Evolutionary conservation across 148 eudicot genomes (phyloP).

Genomic region (Camellia sinensis): DNA sequence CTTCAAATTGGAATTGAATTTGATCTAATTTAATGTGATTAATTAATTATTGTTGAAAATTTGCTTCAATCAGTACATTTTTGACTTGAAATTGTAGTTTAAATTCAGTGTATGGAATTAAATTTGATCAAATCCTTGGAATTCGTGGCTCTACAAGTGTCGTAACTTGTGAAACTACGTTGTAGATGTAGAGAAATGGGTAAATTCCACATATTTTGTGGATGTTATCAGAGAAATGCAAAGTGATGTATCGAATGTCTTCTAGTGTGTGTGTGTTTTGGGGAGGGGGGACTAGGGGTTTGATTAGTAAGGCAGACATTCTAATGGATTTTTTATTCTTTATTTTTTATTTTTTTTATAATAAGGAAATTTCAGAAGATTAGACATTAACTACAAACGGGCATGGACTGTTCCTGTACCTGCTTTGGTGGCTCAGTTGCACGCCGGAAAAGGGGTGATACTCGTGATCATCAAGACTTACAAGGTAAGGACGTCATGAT

Average conservation of each 20-base stretch:
- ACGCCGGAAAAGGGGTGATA: slow-evolving; percentile 17
- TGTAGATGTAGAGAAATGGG: no score
- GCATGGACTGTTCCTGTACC: slow-evolving; percentile 51
- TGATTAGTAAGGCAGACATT: neutral
- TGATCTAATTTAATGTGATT: neutral
- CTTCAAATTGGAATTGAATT: neutral
- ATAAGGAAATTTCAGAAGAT: neutral
- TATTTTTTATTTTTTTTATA: neutral
- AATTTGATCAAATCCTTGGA: neutral
- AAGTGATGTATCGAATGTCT: no score
- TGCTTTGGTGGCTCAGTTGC: slow-evolving; percentile 42
- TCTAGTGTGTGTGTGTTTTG: neutral
- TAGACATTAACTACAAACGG: slow-evolving; percentile 10
- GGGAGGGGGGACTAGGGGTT: neutral
- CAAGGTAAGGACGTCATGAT: slow-evolving; percentile 34
- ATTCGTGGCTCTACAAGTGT: no score
- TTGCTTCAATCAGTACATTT: no score
- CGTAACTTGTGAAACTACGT: no score
- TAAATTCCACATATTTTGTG: no score
- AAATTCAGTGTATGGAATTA: neutral
- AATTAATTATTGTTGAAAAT: neutral
- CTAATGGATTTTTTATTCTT: neutral
- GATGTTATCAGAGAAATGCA: no score
- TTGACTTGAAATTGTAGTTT: neutral
- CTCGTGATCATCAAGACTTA: slow-evolving; percentile 23